phyloP scores from a whole-genome alignment of 1,284 basidiomycete species.

The Violaceomyces palustris region DNA sequence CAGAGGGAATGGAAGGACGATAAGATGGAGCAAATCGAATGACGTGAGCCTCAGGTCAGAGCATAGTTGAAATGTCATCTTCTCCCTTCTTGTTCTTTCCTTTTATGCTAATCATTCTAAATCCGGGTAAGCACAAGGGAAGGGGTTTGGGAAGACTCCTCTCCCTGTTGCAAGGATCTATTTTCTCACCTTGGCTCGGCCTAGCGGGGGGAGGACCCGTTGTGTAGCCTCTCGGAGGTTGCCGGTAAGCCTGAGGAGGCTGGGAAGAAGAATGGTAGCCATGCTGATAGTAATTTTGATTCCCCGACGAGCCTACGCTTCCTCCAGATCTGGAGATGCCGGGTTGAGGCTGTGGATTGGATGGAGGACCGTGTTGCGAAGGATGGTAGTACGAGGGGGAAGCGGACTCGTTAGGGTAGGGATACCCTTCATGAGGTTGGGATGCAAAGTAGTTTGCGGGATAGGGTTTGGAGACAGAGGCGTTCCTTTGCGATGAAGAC shows the following conservation, averaged over 20 bases:
- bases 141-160: neutral
- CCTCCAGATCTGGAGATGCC: slow-evolving; percentile 13
- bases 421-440: neutral
- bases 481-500: slow-evolving; percentile 2
- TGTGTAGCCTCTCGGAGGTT: neutral
- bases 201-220: neutral
- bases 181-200: neutral
- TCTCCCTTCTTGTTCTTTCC: neutral
- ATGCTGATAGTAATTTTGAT: slow-evolving; percentile 24
- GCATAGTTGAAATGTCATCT: slow-evolving; percentile 1
- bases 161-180: neutral
- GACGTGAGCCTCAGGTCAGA: slow-evolving; percentile 6
- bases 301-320: slow-evolving; percentile 24
- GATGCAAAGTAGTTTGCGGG: neutral
- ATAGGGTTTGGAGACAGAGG: slow-evolving; percentile 1
- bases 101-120: neutral
- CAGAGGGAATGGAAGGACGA: neutral
- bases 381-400: slow-evolving; percentile 3
- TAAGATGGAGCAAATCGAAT: slow-evolving; percentile 3
- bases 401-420: slow-evolving; percentile 2
- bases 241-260: slow-evolving; percentile 1
- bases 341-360: slow-evolving; percentile 1
- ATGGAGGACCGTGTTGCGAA: neutral
- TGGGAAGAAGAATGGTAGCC: too few relatives aligned
- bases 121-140: too few relatives aligned